Percentiles rank a stretch among this genome's conserved stretches.
phyloP scores from a whole-genome alignment of 1,139 yeast species.

The Diutina siamensis region DNA sequence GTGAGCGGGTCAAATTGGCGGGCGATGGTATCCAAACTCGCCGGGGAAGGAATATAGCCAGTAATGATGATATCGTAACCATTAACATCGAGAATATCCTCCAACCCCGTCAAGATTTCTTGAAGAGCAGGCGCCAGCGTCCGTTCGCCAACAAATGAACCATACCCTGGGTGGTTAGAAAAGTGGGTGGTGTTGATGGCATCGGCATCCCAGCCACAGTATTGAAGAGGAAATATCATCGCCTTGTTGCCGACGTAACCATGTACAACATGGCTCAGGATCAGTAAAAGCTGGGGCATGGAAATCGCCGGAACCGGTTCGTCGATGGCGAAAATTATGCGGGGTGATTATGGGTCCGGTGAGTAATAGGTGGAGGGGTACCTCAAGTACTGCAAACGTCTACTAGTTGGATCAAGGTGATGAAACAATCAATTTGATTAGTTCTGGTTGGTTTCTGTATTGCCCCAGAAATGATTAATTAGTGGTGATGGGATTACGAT shows the following conservation, averaged over 20 bases:
- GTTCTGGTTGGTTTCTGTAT: too few relatives aligned
- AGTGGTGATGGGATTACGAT: too few relatives aligned
- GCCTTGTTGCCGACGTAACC: conserved; percentile 38
- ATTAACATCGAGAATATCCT: conserved; percentile 11
- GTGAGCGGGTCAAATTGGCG: conserved; percentile 20
- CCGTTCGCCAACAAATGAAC: conserved; percentile 22
- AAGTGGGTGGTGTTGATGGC: conserved; percentile 29
- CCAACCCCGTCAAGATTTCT: conserved; percentile 9
- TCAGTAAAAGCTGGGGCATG: conserved; percentile 17
- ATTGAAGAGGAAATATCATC: conserved; percentile 31
- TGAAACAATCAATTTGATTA: too few relatives aligned
- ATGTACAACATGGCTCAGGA: conserved; percentile 34
- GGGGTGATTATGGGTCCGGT: too few relatives aligned
- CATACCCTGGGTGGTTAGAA: conserved; percentile 38
- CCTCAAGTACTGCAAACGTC: too few relatives aligned
- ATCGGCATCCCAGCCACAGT: conserved; percentile 35
- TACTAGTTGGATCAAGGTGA: too few relatives aligned
- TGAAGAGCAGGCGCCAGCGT: conserved; percentile 6
- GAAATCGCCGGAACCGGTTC: background rate
- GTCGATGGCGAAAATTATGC: background rate
- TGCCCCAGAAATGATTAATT: too few relatives aligned
- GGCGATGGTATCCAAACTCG: conserved; percentile 37
- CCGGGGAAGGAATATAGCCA: conserved; percentile 61
- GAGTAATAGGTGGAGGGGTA: too few relatives aligned
- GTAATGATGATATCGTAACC: conserved; percentile 53